Base-by-base conservation (phyloP, 2,329 filamentous ascomycete species). In the Cordyceps tenuipes region DNA sequence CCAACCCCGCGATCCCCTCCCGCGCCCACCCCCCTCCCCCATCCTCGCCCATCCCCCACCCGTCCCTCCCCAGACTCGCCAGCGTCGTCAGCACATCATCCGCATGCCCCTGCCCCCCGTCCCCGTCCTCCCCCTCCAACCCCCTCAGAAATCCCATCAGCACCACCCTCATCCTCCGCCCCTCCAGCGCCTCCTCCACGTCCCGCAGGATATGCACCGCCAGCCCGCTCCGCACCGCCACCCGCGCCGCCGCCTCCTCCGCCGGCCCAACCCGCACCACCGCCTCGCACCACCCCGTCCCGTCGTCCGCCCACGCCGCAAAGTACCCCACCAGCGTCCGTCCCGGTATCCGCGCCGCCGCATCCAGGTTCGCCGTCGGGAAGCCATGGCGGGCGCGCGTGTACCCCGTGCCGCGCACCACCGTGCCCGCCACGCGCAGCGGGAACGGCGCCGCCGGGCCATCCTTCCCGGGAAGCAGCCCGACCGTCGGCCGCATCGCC, bases 301-400 rank as follows among this genome's bases (percentile, higher is more conserved):
- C 59, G 34, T 6, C 5, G 0, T 74, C 71, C 1, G 78, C 81
- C 86, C 86, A 89, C 3, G 83, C 85, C 44, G 86, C 83, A 66
- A 86, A 89, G 7, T 86, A 77, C 0, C 86, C 87, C 13, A 75
- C 72, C 54, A 89, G 77, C 63, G 81, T n/a, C n/a, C 71, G 23
- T n/a, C n/a, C 23, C 23, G 23, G 23, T 23, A 77, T 73, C 46
- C 87, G 68, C 39, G 81, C 76, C 29, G 80, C 79, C 0, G 82
- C 77, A 0, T 66, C 65, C 2, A 89, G 69, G 61, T 80, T 84
- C 0, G 83, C 79, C 0, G 80, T 83, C 0, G 83, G 81, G 2
- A 79, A 72, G 0, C 77, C 78, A 6, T 79, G 70, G 43, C 77
- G 70, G 12, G 66, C 63, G 3, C 66, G 67, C 15, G 75, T 74